Conservation (phyloP, 73 alveolate species). For the Breviolum minutum region DNA sequence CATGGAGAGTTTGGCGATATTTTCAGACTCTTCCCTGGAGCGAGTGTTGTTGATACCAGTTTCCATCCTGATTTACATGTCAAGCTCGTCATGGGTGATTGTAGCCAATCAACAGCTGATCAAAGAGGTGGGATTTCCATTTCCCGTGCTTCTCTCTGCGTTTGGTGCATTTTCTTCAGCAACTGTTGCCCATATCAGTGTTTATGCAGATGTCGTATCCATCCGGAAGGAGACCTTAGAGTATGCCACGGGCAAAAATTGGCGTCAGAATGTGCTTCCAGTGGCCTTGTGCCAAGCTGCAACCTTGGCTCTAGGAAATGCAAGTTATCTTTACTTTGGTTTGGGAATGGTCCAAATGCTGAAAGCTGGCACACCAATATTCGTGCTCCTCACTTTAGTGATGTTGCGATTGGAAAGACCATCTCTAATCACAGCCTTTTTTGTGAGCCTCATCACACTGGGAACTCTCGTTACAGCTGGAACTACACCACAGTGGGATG, state of each 20-base stretch:
- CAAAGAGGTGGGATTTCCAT: too few relatives aligned
- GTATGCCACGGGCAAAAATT: slow-evolving; percentile 4
- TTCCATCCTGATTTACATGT: too few relatives aligned
- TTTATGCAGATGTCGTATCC: too few relatives aligned
- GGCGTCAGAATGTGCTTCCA: slow-evolving; percentile 24
- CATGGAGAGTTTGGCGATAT: too few relatives aligned
- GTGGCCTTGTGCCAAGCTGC: slow-evolving; percentile 72
- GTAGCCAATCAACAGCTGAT: too few relatives aligned
- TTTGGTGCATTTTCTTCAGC: too few relatives aligned
- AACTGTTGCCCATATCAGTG: too few relatives aligned
- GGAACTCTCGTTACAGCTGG: slow-evolving; percentile 43
- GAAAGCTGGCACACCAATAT: slow-evolving; percentile 74
- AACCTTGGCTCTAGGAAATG: slow-evolving; percentile 49
- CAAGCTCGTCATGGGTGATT: too few relatives aligned
- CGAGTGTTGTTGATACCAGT: too few relatives aligned
- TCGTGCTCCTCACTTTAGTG: slow-evolving; percentile 45
- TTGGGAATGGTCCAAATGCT: slow-evolving; percentile 46
- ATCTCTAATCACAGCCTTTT: background rate
- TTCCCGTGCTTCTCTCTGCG: too few relatives aligned
- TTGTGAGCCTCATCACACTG: background rate
- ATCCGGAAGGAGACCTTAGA: background rate
- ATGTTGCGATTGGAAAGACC: slow-evolving; percentile 43
- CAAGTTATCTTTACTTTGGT: background rate
- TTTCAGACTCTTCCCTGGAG: too few relatives aligned
- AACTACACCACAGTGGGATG: slow-evolving; percentile 2